phyloP scores from a whole-genome alignment of 345 rosid species.

The Pseudoturritis turrita region DNA sequence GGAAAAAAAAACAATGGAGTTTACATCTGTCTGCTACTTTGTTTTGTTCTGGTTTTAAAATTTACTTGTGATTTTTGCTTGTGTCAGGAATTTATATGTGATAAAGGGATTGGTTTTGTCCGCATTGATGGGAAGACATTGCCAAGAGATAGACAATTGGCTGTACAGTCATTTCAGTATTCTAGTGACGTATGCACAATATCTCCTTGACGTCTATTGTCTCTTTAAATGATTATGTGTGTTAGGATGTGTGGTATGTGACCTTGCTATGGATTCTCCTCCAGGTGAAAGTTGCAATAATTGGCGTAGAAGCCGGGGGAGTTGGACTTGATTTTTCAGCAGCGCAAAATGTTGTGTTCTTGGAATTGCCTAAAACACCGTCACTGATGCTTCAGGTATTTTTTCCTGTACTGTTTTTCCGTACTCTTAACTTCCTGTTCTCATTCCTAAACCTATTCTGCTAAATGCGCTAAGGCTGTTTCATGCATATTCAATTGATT shows the following conservation, averaged over 20 bases:
- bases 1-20: too few relatives aligned
- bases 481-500: constrained; percentile 20
- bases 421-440: background rate
- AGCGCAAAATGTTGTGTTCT: constrained; percentile 80
- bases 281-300: constrained; percentile 81
- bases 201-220: constrained; percentile 3
- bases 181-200: constrained; percentile 51
- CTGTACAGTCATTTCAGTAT: constrained; percentile 67
- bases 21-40: background rate
- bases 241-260: constrained; percentile 13
- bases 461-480: background rate
- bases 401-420: background rate
- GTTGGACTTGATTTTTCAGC: constrained; percentile 94
- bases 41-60: background rate
- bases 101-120: constrained; percentile 74
- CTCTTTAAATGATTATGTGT: constrained; percentile 3
- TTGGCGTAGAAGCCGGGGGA: constrained; percentile 92
- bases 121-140: constrained; percentile 95
- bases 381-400: constrained; percentile 91
- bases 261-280: constrained; percentile 7
- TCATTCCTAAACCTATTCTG: background rate
- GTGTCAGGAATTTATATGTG: constrained; percentile 71
- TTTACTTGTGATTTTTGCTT: constrained; percentile 2
- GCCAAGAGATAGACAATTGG: constrained; percentile 83
- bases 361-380: constrained; percentile 88